phyloP scores from a whole-genome alignment of 2,329 filamentous ascomycete genomes.

The Aspergillus sp. region DNA sequence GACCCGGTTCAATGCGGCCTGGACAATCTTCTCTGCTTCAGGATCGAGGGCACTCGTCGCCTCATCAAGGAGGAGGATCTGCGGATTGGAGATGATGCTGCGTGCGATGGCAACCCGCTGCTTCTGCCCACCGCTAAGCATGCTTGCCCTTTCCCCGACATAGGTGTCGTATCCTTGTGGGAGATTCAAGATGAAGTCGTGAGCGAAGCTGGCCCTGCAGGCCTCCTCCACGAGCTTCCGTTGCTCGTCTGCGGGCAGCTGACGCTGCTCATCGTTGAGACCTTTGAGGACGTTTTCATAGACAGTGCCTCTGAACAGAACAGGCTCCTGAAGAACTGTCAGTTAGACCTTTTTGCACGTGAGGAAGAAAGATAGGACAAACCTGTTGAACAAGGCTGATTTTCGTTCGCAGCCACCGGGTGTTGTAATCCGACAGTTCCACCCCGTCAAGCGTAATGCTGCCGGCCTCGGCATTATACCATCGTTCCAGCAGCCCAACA shows the following conservation, averaged over 20 bases:
- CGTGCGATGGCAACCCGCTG: constrained; percentile 85
- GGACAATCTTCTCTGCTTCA: constrained; percentile 80
- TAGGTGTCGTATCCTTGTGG: constrained; percentile 80
- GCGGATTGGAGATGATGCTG: constrained; percentile 75
- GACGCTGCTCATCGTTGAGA: constrained; percentile 46
- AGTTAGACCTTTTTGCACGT: neutral
- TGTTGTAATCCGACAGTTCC: constrained; percentile 33
- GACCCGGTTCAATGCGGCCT: constrained; percentile 74
- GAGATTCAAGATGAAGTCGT: constrained; percentile 73
- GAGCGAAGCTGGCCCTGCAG: constrained; percentile 55
- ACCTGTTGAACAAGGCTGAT: constrained; percentile 40
- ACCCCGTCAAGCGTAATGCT: constrained; percentile 38
- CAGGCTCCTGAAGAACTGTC: constrained; percentile 58
- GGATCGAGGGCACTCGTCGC: constrained; percentile 86
- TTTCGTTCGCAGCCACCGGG: constrained; percentile 20
- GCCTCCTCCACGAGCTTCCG: constrained; percentile 14
- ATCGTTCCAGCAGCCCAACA: constrained; percentile 68
- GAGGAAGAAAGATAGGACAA: neutral
- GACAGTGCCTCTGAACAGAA: constrained; percentile 78
- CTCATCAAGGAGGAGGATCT: constrained; percentile 83
- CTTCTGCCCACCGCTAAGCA: constrained; percentile 84
- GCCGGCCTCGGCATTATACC: constrained; percentile 56
- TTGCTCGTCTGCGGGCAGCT: constrained; percentile 38
- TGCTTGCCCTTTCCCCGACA: constrained; percentile 77
- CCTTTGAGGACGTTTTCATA: constrained; percentile 70